Base-by-base conservation (phyloP, 306 rosid species). In the Lathyrus oleraceus region DNA sequence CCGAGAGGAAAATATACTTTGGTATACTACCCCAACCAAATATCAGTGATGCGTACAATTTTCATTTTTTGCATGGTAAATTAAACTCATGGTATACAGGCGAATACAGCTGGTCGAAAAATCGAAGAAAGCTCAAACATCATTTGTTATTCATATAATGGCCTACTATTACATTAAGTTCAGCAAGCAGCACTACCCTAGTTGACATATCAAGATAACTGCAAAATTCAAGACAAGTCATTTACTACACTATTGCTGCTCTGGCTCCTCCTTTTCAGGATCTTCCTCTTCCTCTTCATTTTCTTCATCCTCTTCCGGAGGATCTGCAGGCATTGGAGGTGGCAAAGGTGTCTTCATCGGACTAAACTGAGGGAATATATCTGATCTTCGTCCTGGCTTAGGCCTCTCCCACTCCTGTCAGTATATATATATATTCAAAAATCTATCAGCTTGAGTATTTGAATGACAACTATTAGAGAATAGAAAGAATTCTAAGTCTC, bases 311-410 rank as follows among this genome's bases (percentile, higher is more conserved):
- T 76, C 84, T 67, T 76, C 77, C 0, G 84, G 86, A 63, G 84
- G 86, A 76, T 83, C 86, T 2, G 81, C 76, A 3, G 86, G 86
- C 71, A 79, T 13, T 14, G 86, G 86, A 21, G 86, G 74, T 2
- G 86, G 86, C 67, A 83, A 79, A 30, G 86, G 86, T 71, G 86
- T 75, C 81, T 82, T 82, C 86, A 82, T 82, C 39, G 86, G 86
- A 76, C 86, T 79, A 56, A 82, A 82, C 52, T 82, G 86, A 17
- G 86, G 86, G 27, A 82, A 79, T 71, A 82, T 82, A 75, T 82
- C 86, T 1, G 86, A 67, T 62, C 86, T 82, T 56, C 86, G 61
- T 62, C 86, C 86, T 20, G 86, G 86, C 74, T 35, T 82, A 7
- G 86, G 83, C 52, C 53, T 79, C 32, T 75, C 81, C 83, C 86